These are phyloP conservation scores for Exophiala oligosperma DNA, from an alignment of 2,329 filamentous ascomycete genomes.

Conservation along the genomic window DNA sequence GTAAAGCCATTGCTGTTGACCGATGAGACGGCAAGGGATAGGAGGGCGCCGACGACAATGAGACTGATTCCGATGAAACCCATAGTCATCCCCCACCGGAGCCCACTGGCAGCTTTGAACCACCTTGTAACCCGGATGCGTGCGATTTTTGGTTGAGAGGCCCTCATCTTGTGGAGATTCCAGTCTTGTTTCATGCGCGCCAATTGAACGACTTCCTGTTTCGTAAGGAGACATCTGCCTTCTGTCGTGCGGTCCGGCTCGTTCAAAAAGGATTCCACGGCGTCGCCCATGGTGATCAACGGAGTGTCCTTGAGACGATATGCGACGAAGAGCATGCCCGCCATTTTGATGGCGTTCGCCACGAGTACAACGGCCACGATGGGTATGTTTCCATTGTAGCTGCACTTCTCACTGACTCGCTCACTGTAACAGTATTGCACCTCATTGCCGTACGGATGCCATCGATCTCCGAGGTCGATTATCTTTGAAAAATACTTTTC, in stretches of 20 bases:
- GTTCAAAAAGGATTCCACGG: conserved; percentile 32
- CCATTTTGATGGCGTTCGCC: conserved; percentile 23
- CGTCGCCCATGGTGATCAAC: conserved; percentile 34
- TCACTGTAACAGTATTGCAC: conserved; percentile 26
- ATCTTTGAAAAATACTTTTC: conserved; percentile 15
- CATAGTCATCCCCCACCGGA: conserved; percentile 16
- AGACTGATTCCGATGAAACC: conserved; percentile 12
- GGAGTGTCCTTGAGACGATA: conserved; percentile 22
- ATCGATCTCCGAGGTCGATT: conserved; percentile 10
- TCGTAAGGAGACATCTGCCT: conserved; percentile 28
- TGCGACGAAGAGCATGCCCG: conserved; percentile 23
- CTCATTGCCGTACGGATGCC: conserved; percentile 18
- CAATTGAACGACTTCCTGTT: conserved; percentile 5
- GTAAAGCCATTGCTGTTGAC: conserved; percentile 1
- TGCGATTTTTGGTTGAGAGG: neutral
- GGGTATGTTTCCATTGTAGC: conserved; percentile 25
- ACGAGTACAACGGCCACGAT: conserved; percentile 25
- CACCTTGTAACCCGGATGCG: conserved; percentile 11
- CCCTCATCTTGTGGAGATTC: neutral
- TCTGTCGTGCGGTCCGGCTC: conserved; percentile 33
- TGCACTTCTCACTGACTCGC: conserved; percentile 17
- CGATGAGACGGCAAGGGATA: neutral
- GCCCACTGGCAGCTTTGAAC: conserved; percentile 17
- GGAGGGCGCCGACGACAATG: conserved; percentile 4
- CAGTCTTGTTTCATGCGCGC: conserved; percentile 1